Base-by-base conservation (phyloP, 2,329 filamentous ascomycete species). In the Ophiostoma angusticollis region DNA sequence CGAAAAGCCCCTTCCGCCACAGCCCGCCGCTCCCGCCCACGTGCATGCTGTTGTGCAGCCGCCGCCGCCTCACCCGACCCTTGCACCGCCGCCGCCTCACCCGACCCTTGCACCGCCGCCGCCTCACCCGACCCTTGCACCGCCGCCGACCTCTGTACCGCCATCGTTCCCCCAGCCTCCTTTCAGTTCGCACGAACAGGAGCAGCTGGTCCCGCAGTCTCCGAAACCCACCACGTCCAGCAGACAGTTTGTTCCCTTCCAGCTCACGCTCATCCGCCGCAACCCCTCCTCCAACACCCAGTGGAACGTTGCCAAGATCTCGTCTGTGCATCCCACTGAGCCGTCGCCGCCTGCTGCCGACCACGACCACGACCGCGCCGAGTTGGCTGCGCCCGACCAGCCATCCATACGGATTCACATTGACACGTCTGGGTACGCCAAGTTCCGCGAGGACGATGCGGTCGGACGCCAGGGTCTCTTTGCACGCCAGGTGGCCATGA, bases 301-400 rank as follows among this genome's bases (percentile, higher is more conserved):
- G 55, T 85, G 80, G 80, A 86, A 86, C 51, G 69, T 86, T 11
- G 82, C 77, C 17, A 75, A 67, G 39, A 68, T 85, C 35, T 68
- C 67, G 2, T 74, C 70, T 0, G 65, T 65, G 42, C 67, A 72
- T 45, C 16, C n/a, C 1, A 54, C 23, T 2, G 40, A 39, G 4
- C 22, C 30, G n/a, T 11, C 12, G 28, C 50, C 17, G 25, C 24
- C 14, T 19, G 46, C 50, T 2, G 47, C 44, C 49, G 4, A 45
- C 24, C 3, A 13, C 16, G 21, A 27, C 11, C 14, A 9, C 23
- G 12, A 3, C 8, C 13, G 6, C 9, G n/a, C 33, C 7, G 21
- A 22, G 11, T 4, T 28, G 5, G 24, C 52, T 3, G 46, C 50
- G 12, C 47, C 52, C 24, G 54, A 42, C 11, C 50, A 47, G 18